Evolutionary conservation across 164 flowering plant genomes (phyloP), one percentile per base, ranked within the genome.

Genomic region (Macadamia tetraphylla): DNA sequence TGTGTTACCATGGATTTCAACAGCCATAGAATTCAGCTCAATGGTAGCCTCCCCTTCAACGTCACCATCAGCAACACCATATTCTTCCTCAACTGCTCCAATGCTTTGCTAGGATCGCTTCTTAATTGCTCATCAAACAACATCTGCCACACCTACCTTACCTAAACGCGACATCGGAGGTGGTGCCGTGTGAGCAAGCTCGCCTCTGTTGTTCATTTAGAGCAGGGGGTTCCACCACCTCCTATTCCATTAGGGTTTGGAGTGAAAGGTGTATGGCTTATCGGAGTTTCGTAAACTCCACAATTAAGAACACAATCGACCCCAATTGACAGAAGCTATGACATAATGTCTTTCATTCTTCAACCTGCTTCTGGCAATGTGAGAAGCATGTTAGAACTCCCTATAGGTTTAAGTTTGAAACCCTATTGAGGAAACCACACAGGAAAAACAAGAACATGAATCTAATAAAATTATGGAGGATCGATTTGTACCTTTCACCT

Each of bases 291-390:
- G 84, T 84, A 15, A 73, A 77, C 58, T 66, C 78, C 6, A 58
- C 55, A 23, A 18, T 23, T 23, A 23, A 23, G 23, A 23, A 23
- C 23, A 23, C 23, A 23, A 23, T 23, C 23, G 23, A 23, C 23
- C 23, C 99, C 97, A 94, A 73, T 94, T 23, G 23, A 23, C 99
- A 29, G 98, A 92, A 62, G 99, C 99, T 73, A 94, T 90, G 64
- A 94, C 82, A 81, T 92, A 94, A 73, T 94, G 99, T 6, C 99
- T 97, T 71, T 94, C 99, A 29, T 80, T 82, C 86, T 92, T 94
- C 84, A 94, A 70, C 51, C 23, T 23, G 23, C 97, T 82, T 18
- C 98, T 80, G 9, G 98, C 99, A 78, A 94, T 94, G 82, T 94
- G 99, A 3, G 99, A 94, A 13, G 97, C 99, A 66, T n/a, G n/a